Conservation (phyloP, 345 rosid genomes). For the Salix purpurea region DNA sequence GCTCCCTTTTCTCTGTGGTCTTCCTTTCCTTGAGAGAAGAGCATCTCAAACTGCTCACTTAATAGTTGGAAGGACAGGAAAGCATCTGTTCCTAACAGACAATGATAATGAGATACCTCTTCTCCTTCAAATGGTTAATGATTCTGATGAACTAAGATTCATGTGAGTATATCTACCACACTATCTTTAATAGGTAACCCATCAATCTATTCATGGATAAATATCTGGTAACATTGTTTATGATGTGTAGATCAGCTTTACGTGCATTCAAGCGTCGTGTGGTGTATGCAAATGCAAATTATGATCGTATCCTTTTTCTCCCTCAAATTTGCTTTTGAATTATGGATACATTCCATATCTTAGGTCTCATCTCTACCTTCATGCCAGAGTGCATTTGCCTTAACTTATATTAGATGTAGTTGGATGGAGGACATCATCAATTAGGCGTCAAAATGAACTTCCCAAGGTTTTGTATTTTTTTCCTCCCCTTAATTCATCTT, state of each 20-base stretch:
- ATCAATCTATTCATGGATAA: neutral
- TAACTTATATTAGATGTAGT: conserved; percentile 63
- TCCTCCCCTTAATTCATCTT: neutral
- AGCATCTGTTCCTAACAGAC: conserved; percentile 87
- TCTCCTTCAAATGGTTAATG: conserved; percentile 82
- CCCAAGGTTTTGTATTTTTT: conserved; percentile 50
- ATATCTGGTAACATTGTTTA: conserved; percentile 14
- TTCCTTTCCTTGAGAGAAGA: conserved; percentile 80
- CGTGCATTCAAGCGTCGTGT: conserved; percentile 80
- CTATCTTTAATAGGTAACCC: neutral
- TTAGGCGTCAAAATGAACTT: conserved; percentile 75
- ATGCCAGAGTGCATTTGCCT: conserved; percentile 29
- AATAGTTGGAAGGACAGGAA: conserved; percentile 85
- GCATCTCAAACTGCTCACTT: conserved; percentile 86
- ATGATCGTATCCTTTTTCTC: conserved; percentile 69
- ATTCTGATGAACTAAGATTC: conserved; percentile 62
- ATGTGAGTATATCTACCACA: conserved; percentile 42
- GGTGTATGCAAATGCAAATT: conserved; percentile 86
- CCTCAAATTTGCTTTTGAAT: conserved; percentile 8
- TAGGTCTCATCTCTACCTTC: conserved; percentile 1
- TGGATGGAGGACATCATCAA: conserved; percentile 96
- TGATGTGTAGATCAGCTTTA: conserved; percentile 67
- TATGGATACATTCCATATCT: conserved; percentile 4
- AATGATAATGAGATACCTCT: conserved; percentile 72
- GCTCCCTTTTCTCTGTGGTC: conserved; percentile 92